Base-by-base conservation (phyloP, 495 filamentous ascomycete species). In the Hypoxylon subgilvum region DNA sequence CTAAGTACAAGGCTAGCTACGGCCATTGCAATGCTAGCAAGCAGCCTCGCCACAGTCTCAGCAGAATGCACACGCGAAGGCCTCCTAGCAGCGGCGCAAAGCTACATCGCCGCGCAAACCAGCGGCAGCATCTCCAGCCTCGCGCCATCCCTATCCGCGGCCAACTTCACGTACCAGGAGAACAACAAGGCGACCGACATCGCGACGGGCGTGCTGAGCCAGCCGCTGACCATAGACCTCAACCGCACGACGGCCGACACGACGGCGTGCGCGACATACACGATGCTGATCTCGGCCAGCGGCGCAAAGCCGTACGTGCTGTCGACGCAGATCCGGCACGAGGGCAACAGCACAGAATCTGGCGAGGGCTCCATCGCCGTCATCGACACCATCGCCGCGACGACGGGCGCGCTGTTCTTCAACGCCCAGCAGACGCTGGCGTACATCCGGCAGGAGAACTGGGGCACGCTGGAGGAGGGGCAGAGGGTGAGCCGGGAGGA, bases 381-480 rank as follows among this genome's bases (percentile, higher is more conserved):
- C 19, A 72, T 81, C 38, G 76, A 81, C 58, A 74, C 67, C 9
- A 76, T 81, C 56, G 74, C 71, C 1, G 76, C 78, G 14, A 79
- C 78, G 1, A 79, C 76, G 0, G 76, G 76, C 0, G 69, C 74
- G 18, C 66, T 79, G 0, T 78, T 76, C 65, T 81, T 81, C 68
- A 69, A 81, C 48, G 74, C 78, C 10, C 48, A 34, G 35, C 59
- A 74, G 28, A 79, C 78, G 7, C 67, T 77, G 6, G 58, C 45
- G 0, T 77, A 78, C 43, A 70, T 79, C 47, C 59, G 71, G 39
- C 63, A 68, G 32, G 76, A 80, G 62, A 68, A 68, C 61, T 80
- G 78, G 78, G 55, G 46, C 3, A 55, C 67, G 4, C 52, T 78
- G 12, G 55, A 67, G 0, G 66, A 49, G 2, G 45, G 45, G 18